Conservation (phyloP, 2,329 filamentous ascomycete genomes). For the Neonectria faginata region DNA sequence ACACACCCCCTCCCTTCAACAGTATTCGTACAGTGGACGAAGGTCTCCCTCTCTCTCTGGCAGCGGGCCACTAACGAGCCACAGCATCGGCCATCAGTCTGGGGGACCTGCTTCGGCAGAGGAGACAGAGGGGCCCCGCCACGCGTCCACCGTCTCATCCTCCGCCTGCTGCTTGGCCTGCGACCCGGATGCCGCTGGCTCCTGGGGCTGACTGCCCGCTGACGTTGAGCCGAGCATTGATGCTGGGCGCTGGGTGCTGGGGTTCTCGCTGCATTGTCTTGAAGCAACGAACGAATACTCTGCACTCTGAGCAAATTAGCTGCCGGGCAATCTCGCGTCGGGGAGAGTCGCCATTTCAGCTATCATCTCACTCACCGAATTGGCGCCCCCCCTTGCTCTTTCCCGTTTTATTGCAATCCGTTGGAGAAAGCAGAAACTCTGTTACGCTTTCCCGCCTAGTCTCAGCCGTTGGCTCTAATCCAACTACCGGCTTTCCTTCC, state of each 20-base stretch:
- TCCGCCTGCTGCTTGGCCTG: conserved; percentile 18
- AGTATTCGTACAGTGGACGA: neutral
- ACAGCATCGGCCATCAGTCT: conserved; percentile 12
- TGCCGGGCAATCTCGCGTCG: conserved; percentile 22
- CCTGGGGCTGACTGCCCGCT: conserved; percentile 12
- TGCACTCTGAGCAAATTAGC: neutral
- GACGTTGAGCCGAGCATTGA: conserved; percentile 4
- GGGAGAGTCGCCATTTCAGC: conserved; percentile 8
- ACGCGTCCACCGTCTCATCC: conserved; percentile 40
- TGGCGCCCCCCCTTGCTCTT: conserved; percentile 7
- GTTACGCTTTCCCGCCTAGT: conserved; percentile 31
- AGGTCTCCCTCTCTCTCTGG: neutral
- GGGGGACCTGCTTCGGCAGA: conserved; percentile 7
- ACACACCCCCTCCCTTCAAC: neutral
- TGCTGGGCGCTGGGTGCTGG: neutral
- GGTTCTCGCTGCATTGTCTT: neutral
- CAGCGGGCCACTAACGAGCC: conserved; percentile 13
- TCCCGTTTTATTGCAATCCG: conserved; percentile 12
- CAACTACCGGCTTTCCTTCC: conserved; percentile 29
- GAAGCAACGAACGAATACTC: neutral
- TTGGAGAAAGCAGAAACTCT: conserved; percentile 21
- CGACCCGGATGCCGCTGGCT: conserved; percentile 10
- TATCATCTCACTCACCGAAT: conserved; percentile 17
- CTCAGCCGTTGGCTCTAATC: conserved; percentile 33
- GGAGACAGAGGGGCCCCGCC: conserved; percentile 31